phyloP scores from a whole-genome alignment of 441 rosid genomes.

The Bruguiera hainesii region DNA sequence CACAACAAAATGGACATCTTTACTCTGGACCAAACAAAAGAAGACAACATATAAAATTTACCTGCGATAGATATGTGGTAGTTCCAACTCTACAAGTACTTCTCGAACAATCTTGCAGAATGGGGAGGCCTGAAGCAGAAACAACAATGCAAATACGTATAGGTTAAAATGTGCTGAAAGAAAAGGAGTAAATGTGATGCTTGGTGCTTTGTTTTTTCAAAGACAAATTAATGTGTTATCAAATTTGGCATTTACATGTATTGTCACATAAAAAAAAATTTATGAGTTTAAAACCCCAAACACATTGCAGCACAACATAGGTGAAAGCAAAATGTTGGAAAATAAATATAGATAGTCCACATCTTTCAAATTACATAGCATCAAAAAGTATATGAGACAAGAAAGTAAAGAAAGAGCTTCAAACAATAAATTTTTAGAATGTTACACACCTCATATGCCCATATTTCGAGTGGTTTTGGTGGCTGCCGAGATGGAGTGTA shows the following conservation, averaged over 20 bases:
- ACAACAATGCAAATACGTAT: too few relatives aligned
- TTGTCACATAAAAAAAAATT: too few relatives aligned
- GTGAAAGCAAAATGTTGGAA: not conserved
- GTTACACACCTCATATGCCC: constrained; percentile 79
- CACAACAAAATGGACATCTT: constrained; percentile 6
- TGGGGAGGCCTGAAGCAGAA: constrained; percentile 60
- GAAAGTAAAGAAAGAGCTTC: not conserved
- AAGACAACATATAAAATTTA: constrained; percentile 23
- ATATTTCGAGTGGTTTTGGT: constrained; percentile 78
- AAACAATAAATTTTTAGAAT: constrained; percentile 5
- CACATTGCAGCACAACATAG: not conserved
- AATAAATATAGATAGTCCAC: not conserved
- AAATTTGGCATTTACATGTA: too few relatives aligned
- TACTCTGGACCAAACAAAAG: not conserved
- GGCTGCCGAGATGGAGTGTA: constrained; percentile 77
- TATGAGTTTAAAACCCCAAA: not conserved
- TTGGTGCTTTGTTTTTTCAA: too few relatives aligned
- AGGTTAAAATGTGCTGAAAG: not conserved
- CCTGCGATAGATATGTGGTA: constrained; percentile 77
- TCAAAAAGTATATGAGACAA: not conserved
- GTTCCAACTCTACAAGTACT: constrained; percentile 78
- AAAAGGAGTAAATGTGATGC: not conserved
- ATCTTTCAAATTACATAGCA: not conserved
- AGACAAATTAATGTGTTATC: too few relatives aligned
- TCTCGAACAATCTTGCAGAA: constrained; percentile 84